Conservation (phyloP, 192 early-diverging fungal species). For the Bifiguratus adelaidae region DNA sequence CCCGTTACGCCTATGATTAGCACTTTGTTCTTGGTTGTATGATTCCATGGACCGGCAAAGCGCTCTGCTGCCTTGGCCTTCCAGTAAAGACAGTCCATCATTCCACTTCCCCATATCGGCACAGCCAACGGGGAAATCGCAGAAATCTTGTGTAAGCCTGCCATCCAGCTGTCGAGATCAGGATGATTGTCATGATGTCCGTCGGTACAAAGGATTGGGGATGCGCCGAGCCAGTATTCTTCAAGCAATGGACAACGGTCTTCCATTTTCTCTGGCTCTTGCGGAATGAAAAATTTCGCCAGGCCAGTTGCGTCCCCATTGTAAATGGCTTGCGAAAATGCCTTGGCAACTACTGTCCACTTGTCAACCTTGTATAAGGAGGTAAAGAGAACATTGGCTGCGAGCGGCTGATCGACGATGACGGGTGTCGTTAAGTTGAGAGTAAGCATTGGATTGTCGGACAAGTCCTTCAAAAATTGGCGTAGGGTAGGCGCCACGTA, state of each 20-base stretch:
- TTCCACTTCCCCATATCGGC: background rate
- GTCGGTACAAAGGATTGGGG: slow-evolving; percentile 1
- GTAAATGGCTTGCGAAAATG: background rate
- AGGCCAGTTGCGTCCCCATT: background rate
- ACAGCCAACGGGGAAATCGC: background rate
- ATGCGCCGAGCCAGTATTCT: background rate
- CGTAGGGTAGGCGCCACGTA: slow-evolving; percentile 4
- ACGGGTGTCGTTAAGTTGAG: background rate
- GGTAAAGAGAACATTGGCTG: background rate
- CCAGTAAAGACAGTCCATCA: slow-evolving; percentile 11
- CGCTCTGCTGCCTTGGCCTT: slow-evolving; percentile 17
- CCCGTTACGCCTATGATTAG: slow-evolving; percentile 25
- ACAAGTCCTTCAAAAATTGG: background rate
- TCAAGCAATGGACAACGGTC: slow-evolving; percentile 2
- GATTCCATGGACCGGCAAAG: slow-evolving; percentile 32
- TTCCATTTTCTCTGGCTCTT: background rate
- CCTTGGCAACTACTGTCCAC: background rate
- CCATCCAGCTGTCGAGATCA: background rate
- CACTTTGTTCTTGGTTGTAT: slow-evolving; percentile 11
- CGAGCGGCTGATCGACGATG: background rate
- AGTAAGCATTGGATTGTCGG: background rate
- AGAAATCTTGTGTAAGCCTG: background rate
- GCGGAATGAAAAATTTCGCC: too few species aligned
- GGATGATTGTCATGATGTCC: background rate
- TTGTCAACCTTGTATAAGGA: background rate